Conservation (phyloP, 1,284 basidiomycete species). For the Ceratorhiza oryzae-sativae region DNA sequence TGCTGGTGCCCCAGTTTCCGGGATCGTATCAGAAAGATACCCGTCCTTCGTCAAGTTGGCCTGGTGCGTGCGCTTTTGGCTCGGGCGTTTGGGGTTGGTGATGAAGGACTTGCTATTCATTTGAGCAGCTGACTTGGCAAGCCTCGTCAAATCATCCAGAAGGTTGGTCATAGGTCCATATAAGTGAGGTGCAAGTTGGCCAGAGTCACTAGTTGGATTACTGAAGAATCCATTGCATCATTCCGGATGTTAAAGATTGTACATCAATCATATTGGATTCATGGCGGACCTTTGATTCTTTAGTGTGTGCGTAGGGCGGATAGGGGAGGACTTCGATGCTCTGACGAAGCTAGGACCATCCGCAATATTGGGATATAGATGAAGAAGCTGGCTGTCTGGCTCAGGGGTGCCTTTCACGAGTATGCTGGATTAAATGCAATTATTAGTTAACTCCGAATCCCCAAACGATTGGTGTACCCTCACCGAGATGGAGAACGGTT, state of each 20-base stretch:
- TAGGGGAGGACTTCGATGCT: background rate
- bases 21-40: background rate
- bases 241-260: background rate
- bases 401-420: conserved; percentile 28
- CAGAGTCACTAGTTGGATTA: background rate
- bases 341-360: background rate
- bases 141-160: conserved; percentile 16
- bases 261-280: background rate
- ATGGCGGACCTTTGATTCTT: background rate
- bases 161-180: conserved; percentile 26
- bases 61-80: conserved; percentile 15
- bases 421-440: background rate
- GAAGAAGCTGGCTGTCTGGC: background rate
- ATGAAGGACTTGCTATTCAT: conserved; percentile 1
- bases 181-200: background rate
- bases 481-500: conserved; percentile 10
- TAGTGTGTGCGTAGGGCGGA: background rate
- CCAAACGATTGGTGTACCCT: background rate
- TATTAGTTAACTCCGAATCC: background rate
- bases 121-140: conserved; percentile 16
- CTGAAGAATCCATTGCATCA: background rate
- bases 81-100: background rate
- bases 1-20: background rate
- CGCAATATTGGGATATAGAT: background rate
- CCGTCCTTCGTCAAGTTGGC: background rate